These are phyloP conservation scores for Tolypocladium endophyticum DNA, from an alignment of 2,329 filamentous ascomycete species.

Conservation along the genomic window DNA sequence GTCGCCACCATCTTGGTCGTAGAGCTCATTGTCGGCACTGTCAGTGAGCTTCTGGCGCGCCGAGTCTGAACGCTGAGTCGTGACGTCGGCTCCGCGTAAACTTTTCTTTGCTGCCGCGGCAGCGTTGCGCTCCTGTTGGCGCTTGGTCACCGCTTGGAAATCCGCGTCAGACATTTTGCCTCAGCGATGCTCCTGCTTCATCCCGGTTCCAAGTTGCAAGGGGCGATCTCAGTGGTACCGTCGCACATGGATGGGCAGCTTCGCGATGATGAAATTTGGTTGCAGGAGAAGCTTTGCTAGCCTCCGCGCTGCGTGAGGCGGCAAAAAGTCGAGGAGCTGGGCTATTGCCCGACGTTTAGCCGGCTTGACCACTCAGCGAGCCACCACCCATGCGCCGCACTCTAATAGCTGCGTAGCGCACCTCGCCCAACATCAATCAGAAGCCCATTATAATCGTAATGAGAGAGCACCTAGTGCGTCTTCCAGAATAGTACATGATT, in stretches of 20 bases:
- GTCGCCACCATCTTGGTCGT: constrained; percentile 66
- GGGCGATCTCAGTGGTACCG: constrained; percentile 20
- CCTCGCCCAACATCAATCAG: background rate
- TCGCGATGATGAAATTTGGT: constrained; percentile 10
- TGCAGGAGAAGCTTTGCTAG: constrained; percentile 3
- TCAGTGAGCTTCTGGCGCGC: constrained; percentile 90
- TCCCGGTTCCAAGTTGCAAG: constrained; percentile 30
- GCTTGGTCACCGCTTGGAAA: constrained; percentile 77
- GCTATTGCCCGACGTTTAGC: constrained; percentile 19
- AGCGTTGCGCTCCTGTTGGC: constrained; percentile 88
- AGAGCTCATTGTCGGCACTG: constrained; percentile 77
- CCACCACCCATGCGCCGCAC: too few species aligned
- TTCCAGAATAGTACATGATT: background rate
- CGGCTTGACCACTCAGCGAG: constrained; percentile 6
- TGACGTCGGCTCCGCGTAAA: constrained; percentile 67
- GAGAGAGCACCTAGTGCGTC: background rate
- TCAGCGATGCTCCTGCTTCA: constrained; percentile 25
- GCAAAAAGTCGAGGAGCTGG: constrained; percentile 18
- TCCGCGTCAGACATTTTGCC: constrained; percentile 63
- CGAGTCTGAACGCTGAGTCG: constrained; percentile 74
- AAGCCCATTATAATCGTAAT: background rate
- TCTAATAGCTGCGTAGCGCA: too few species aligned
- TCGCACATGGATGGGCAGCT: constrained; percentile 23
- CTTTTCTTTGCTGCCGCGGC: constrained; percentile 68
- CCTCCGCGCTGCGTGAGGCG: constrained; percentile 11